Conservation (phyloP, 306 rosid genomes). For the Glycine tomentella region DNA sequence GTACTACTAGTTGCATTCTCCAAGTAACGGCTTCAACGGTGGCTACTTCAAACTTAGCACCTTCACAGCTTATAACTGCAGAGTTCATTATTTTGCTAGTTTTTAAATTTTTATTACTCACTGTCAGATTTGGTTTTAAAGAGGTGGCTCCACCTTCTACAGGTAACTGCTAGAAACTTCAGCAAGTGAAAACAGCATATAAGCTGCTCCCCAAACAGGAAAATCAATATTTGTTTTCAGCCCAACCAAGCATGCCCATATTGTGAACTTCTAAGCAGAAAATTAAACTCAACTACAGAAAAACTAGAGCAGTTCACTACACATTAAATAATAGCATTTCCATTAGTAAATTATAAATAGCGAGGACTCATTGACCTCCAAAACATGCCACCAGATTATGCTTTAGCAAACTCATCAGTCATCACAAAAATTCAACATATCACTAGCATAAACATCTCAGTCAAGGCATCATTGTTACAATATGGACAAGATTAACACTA, state of each 20-base stretch:
- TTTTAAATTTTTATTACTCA: background rate
- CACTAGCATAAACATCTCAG: conserved; percentile 10
- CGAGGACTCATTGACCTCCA: background rate
- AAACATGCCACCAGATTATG: background rate
- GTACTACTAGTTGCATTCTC: too few relatives aligned
- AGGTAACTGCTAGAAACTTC: background rate
- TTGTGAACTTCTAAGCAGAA: background rate
- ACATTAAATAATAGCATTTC: background rate
- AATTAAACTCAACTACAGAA: background rate
- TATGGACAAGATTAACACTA: conserved; percentile 1
- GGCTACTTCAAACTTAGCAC: background rate
- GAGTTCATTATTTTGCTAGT: background rate
- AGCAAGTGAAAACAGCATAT: background rate
- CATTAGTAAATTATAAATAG: too few relatives aligned
- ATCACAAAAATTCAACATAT: background rate
- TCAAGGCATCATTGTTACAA: background rate
- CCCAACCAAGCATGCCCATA: background rate
- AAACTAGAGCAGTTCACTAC: conserved; percentile 3
- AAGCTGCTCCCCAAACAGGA: background rate
- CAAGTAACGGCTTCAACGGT: too few relatives aligned
- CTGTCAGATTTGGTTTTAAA: background rate
- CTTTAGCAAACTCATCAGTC: conserved; percentile 12
- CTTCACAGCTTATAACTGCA: background rate
- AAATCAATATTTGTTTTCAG: background rate
- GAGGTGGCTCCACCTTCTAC: background rate